phyloP scores from a whole-genome alignment of 106 monocot species.

The Dendrobium chrysotoxum region DNA sequence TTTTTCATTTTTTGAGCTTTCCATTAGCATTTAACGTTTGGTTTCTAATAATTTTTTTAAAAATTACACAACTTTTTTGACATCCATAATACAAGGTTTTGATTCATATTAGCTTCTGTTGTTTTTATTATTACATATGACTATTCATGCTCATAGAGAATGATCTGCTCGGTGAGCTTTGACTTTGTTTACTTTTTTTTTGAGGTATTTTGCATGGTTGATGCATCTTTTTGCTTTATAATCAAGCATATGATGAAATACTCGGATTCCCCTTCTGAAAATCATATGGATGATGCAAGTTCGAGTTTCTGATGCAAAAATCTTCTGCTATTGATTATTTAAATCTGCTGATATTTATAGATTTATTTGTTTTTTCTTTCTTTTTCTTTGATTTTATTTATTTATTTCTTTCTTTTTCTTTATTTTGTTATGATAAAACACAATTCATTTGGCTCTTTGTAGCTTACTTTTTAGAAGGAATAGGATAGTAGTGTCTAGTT shows the following conservation, averaged over 20 bases:
- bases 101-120: neutral
- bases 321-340: neutral
- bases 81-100: neutral
- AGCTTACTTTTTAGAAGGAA: neutral
- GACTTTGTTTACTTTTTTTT: neutral
- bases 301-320: conserved; percentile 69
- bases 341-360: neutral
- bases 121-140: neutral
- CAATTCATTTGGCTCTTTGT: neutral
- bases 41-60: neutral
- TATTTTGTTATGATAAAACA: neutral
- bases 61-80: neutral
- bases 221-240: neutral
- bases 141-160: neutral
- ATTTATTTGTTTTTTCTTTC: neutral
- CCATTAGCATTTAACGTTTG: neutral
- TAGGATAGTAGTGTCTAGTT: too few relatives aligned
- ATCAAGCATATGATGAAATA: conserved; percentile 66
- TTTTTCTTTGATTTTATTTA: neutral
- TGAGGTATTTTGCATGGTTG: neutral
- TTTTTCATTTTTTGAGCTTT: neutral
- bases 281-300: conserved; percentile 79
- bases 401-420: neutral
- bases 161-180: neutral
- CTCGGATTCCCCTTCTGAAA: conserved; percentile 99